Evolutionary conservation across 345 rosid genomes (phyloP).

Genomic region (Firmiana major): DNA sequence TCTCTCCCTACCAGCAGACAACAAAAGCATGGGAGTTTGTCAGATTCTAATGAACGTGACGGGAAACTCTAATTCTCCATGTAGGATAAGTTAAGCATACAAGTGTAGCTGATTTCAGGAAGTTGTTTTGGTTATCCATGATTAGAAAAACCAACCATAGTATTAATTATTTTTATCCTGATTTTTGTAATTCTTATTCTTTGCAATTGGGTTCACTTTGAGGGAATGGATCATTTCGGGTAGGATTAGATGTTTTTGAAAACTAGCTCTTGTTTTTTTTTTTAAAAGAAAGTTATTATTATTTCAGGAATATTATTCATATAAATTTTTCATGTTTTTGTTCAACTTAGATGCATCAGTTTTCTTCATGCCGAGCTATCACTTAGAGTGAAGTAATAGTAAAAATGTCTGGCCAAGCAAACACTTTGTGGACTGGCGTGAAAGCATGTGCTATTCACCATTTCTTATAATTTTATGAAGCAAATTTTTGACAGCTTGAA

Average conservation of each 20-base stretch:
- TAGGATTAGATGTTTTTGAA: constrained; percentile 10
- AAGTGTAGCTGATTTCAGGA: constrained; percentile 20
- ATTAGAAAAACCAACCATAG: constrained; percentile 3
- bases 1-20: constrained; percentile 53
- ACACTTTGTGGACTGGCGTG: too few relatives aligned
- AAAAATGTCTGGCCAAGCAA: too few relatives aligned
- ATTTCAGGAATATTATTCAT: background rate
- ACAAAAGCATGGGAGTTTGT: constrained; percentile 48
- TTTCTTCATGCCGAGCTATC: too few relatives aligned
- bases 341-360: too few relatives aligned
- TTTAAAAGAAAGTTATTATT: too few relatives aligned
- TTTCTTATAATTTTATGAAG: too few relatives aligned
- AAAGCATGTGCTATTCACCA: too few relatives aligned
- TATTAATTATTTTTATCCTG: constrained; percentile 21
- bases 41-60: constrained; percentile 47
- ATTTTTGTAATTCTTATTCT: constrained; percentile 21
- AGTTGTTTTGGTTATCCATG: constrained; percentile 17
- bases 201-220: constrained; percentile 4
- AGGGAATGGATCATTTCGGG: background rate
- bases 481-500: too few relatives aligned
- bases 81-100: constrained; percentile 24
- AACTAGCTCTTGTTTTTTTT: too few relatives aligned
- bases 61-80: constrained; percentile 27
- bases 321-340: constrained; percentile 2
- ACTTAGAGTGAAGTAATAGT: too few relatives aligned